Conservation (phyloP, 1,139 yeast genomes). For the Suzukiozyma palmioleophila region DNA sequence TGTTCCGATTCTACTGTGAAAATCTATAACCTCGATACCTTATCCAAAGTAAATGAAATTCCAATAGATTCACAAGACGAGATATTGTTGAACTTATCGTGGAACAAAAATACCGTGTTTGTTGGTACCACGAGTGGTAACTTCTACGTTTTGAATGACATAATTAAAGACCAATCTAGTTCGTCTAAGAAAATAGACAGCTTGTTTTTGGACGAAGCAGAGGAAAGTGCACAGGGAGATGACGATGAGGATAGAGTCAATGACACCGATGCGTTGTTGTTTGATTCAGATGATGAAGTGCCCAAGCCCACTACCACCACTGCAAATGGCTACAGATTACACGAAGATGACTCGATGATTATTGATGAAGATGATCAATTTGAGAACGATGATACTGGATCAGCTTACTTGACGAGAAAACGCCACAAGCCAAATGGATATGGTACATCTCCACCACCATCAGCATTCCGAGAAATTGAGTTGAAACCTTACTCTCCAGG, state of each 20-base stretch:
- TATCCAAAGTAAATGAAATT: constrained; percentile 3
- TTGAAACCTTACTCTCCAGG: constrained; percentile 64
- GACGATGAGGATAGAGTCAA: constrained; percentile 18
- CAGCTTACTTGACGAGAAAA: constrained; percentile 14
- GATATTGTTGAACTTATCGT: constrained; percentile 9
- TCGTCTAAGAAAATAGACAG: constrained; percentile 15
- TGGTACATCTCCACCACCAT: constrained; percentile 5
- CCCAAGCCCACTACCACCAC: constrained; percentile 8
- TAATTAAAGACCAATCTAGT: constrained; percentile 17
- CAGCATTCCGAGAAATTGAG: constrained; percentile 6
- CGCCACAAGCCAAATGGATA: constrained; percentile 22
- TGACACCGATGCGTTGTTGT: constrained; percentile 20
- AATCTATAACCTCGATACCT: constrained; percentile 47
- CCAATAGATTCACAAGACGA: not conserved
- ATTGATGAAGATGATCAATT: constrained; percentile 32
- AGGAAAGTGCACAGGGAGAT: constrained; percentile 18
- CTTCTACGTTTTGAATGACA: constrained; percentile 31
- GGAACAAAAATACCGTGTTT: constrained; percentile 17
- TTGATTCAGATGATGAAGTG: constrained; percentile 15
- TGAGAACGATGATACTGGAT: constrained; percentile 8
- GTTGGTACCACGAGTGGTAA: constrained; percentile 59
- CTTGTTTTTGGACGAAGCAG: constrained; percentile 28
- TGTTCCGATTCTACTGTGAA: constrained; percentile 44
- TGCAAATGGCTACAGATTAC: constrained; percentile 12
- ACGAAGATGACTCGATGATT: constrained; percentile 31